Evolutionary conservation across 176 grass and related monocot species (phyloP).

Genomic region (Phoenix dactylifera): DNA sequence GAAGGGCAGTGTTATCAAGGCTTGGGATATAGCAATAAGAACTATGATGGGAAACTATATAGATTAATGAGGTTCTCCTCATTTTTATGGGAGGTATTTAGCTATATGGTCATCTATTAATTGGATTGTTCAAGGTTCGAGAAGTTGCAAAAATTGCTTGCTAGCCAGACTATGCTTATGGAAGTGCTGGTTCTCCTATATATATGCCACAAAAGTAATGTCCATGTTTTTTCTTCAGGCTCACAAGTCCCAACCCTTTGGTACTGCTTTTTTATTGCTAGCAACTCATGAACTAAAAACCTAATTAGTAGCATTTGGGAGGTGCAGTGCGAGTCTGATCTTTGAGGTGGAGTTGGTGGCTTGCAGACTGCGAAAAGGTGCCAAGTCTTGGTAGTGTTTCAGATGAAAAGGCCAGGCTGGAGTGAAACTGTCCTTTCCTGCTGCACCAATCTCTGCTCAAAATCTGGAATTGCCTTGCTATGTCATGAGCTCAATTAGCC

Average conservation of each 20-base stretch:
- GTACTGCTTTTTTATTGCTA: no score
- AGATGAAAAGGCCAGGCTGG: slow-evolving; percentile 81
- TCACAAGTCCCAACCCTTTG: neutral
- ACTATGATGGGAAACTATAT: slow-evolving; percentile 63
- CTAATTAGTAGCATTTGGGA: slow-evolving; percentile 1
- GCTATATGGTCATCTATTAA: no score
- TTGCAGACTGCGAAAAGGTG: slow-evolving; percentile 85
- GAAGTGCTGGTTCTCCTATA: slow-evolving; percentile 68
- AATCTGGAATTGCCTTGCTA: no score
- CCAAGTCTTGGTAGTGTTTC: slow-evolving; percentile 62
- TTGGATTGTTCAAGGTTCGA: slow-evolving; percentile 43
- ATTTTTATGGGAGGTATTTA: no score
- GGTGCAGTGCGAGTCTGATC: slow-evolving; percentile 69
- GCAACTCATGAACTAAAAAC: no score
- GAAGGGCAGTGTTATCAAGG: slow-evolving; percentile 68
- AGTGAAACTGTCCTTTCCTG: slow-evolving; percentile 12
- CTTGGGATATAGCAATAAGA: slow-evolving; percentile 84
- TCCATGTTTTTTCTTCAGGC: neutral
- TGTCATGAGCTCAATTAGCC: no score
- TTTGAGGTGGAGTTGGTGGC: slow-evolving; percentile 90
- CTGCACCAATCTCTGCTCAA: no score
- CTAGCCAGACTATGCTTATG: slow-evolving; percentile 90
- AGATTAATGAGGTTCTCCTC: no score
- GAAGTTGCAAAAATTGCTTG: slow-evolving; percentile 92
- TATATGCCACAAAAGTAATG: slow-evolving; percentile 80